A percentile compares a stretch with the other conserved stretches of the same genome.
Conservation (phyloP, 441 rosid species). For the Capsella rubella region DNA sequence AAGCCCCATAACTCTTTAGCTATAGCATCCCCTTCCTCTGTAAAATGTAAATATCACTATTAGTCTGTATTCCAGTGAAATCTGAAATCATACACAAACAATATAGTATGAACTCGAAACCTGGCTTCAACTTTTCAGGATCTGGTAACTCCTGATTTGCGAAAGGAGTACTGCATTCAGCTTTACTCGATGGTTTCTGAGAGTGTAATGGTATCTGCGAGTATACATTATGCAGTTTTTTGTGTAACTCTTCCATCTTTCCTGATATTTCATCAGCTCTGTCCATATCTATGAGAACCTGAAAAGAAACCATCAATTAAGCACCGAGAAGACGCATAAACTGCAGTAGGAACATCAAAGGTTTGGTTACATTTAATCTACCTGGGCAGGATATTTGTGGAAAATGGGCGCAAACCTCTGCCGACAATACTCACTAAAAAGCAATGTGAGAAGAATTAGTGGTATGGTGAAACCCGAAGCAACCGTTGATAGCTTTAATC, state of each 20-base stretch:
- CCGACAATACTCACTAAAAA: conserved; percentile 89
- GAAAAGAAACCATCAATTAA: conserved; percentile 37
- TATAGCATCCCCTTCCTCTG: conserved; percentile 55
- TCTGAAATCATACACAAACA: conserved; percentile 25
- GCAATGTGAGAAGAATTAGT: conserved; percentile 71
- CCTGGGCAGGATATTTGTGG: conserved; percentile 72
- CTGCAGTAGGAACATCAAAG: not conserved
- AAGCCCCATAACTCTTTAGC: conserved; percentile 52
- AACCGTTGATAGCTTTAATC: conserved; percentile 74
- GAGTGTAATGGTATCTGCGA: conserved; percentile 60
- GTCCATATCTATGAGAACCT: conserved; percentile 94
- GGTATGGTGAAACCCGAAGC: conserved; percentile 89
- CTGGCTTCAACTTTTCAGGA: conserved; percentile 52
- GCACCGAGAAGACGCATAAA: conserved; percentile 12
- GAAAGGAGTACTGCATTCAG: conserved; percentile 34
- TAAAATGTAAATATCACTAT: not conserved
- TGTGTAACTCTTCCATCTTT: conserved; percentile 63
- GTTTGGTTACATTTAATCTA: conserved; percentile 30
- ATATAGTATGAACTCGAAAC: conserved; percentile 44
- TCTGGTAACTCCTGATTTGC: conserved; percentile 37
- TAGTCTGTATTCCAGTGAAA: not conserved
- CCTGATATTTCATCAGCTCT: conserved; percentile 72
- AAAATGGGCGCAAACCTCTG: conserved; percentile 77
- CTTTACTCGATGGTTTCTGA: conserved; percentile 36
- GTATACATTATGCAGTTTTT: conserved; percentile 64